Evolutionary conservation across 768 basidiomycete species (phyloP).

Genomic region (Peribolospora baueri): DNA sequence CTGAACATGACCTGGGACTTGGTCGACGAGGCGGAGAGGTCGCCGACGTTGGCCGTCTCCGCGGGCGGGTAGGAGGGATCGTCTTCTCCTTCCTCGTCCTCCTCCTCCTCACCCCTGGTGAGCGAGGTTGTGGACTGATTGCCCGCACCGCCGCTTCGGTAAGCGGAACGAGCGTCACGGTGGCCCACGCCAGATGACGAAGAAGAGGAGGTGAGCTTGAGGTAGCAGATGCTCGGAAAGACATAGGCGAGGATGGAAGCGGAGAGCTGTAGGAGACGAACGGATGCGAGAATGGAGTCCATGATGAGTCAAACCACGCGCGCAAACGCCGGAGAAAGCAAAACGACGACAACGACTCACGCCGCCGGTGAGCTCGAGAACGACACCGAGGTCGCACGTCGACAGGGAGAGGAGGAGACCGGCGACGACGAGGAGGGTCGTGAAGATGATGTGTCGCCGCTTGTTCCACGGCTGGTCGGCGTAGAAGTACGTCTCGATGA

Average conservation of each 20-base stretch:
- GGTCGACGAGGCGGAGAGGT: too few species aligned
- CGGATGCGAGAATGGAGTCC: background rate
- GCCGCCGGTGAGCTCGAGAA: slow-evolving; percentile 94
- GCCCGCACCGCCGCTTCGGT: too few species aligned
- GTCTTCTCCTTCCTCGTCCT: too few species aligned
- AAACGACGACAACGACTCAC: slow-evolving; percentile 36
- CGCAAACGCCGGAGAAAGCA: slow-evolving; percentile 3
- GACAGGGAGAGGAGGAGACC: slow-evolving; percentile 71
- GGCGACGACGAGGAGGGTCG: slow-evolving; percentile 52
- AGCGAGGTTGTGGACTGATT: too few species aligned
- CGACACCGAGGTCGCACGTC: slow-evolving; percentile 92
- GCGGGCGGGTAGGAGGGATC: too few species aligned
- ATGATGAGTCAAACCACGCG: background rate
- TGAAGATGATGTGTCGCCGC: slow-evolving; percentile 65
- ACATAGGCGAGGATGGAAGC: slow-evolving; percentile 66
- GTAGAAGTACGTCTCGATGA: slow-evolving; percentile 88
- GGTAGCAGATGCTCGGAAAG: slow-evolving; percentile 60
- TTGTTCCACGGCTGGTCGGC: slow-evolving; percentile 57
- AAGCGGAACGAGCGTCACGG: background rate
- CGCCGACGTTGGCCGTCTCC: too few species aligned
- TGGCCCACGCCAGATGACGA: background rate
- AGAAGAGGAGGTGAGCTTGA: slow-evolving; percentile 30
- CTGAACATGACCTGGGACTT: too few species aligned
- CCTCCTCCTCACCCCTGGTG: too few species aligned
- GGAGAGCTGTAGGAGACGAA: slow-evolving; percentile 7